Evolutionary conservation across 768 basidiomycete genomes (phyloP), one percentile per base, ranked within the genome.

Genomic region (Ramaria sp.): DNA sequence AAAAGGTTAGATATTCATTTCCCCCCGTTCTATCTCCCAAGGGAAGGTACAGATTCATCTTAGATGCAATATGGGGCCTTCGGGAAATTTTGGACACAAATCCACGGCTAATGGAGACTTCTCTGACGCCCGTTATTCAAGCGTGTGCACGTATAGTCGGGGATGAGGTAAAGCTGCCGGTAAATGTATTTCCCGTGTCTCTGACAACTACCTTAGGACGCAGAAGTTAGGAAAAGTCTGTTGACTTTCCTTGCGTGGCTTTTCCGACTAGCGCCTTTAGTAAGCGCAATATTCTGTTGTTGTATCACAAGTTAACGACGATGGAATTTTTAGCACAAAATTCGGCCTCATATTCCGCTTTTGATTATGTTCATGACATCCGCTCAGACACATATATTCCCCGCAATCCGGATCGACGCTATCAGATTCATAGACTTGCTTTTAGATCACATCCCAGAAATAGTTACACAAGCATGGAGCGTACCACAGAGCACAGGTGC

Each of bases 301-400:
- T 7, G 7, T 41, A 43, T 43, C 0, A 37, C 31, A 27, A 53
- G 47, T 31, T 15, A 20, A 52, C 6, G 58, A 59, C 43, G 10
- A 13, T 37, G 12, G 5, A 30, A 34, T 45, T 54, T 51, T 38
- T 51, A 94, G 91, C 76, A 83, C 41, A 75, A 81, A 51, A 69
- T 97, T 1, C 59, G 72, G 0, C 92, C 94, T 4, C 90, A 96
- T 65, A 75, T 86, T 0, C 73, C 88, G 1, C 64, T 83, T 0
- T 73, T 97, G 5, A 74, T 97, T 22, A 79, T 98, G 15, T 95
- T 93, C 67, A 82, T 83, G 0, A 84, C 89, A 6, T 95, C 93
- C 10, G 91, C 91, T 0, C 86, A 94, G 67, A 93, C 91, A 0
- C 88, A 94, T 63, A 95, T 98, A 48, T 96, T 93, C 68, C 93